Percentiles rank a stretch among this genome's conserved stretches.
Evolutionary conservation across 108 stramenopile genomes (phyloP).

Genomic region (Craspedostauros australis): DNA sequence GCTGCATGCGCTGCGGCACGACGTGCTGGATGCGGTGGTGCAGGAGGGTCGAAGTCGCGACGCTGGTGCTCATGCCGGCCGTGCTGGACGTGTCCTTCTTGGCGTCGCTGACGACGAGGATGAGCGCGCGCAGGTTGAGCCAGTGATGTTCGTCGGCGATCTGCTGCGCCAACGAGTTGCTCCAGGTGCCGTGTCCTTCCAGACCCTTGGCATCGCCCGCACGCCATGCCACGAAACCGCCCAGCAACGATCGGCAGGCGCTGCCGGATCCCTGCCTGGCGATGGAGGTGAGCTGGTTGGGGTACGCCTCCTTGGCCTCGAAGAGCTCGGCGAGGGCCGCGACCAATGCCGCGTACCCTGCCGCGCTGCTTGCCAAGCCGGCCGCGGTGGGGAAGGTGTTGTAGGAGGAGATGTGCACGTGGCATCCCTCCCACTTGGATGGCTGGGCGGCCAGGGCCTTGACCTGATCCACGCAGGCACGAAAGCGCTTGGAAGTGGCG

Average conservation of each 20-base stretch:
- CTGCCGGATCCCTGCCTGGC: conserved; percentile 93
- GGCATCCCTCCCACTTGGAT: conserved; percentile 60
- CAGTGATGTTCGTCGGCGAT: conserved; percentile 88
- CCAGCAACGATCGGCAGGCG: conserved; percentile 92
- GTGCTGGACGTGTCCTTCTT: conserved; percentile 97
- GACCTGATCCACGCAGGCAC: conserved; percentile 76
- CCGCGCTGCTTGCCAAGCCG: conserved; percentile 90
- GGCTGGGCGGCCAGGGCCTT: conserved; percentile 47
- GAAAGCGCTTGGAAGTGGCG: conserved; percentile 51
- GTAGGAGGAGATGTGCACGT: conserved; percentile 81
- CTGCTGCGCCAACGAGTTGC: conserved; percentile 88
- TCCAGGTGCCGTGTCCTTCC: conserved; percentile 36
- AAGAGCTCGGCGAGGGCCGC: conserved; percentile 76
- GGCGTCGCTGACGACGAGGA: conserved; percentile 87
- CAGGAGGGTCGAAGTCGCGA: conserved; percentile 82
- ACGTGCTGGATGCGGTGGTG: conserved; percentile 77
- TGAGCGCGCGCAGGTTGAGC: conserved; percentile 92
- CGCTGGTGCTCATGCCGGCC: conserved; percentile 89
- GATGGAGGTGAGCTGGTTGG: conserved; percentile 84
- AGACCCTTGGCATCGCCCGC: conserved; percentile 43
- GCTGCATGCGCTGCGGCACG: conserved; percentile 76
- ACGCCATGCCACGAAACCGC: conserved; percentile 97
- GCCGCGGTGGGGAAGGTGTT: conserved; percentile 99
- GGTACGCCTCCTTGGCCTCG: conserved; percentile 69
- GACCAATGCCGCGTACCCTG: conserved; percentile 93